These are phyloP conservation scores for Hymenoscyphus occultus DNA, from an alignment of 2,329 filamentous ascomycete genomes.

Conservation along the genomic window DNA sequence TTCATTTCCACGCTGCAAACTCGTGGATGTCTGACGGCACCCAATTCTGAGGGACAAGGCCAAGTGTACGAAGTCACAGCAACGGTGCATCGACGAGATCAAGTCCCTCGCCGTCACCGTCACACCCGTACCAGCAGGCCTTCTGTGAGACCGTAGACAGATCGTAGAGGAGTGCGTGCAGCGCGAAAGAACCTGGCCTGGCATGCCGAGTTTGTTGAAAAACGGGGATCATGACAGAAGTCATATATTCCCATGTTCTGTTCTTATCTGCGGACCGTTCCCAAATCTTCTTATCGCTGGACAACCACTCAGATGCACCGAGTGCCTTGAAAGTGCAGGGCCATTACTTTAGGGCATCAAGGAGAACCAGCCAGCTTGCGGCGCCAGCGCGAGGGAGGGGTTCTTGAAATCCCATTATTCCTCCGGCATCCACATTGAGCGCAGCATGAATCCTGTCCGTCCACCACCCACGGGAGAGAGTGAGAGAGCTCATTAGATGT, in stretches of 20 bases:
- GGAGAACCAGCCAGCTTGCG: neutral
- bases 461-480: too few relatives aligned
- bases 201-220: neutral
- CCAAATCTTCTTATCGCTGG: constrained; percentile 12
- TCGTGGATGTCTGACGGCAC: neutral
- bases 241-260: constrained; percentile 6
- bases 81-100: neutral
- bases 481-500: too few relatives aligned
- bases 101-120: neutral
- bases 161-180: neutral
- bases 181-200: neutral
- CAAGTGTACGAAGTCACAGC: neutral
- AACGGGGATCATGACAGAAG: neutral
- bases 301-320: constrained; percentile 9
- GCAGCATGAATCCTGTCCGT: neutral
- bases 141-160: neutral
- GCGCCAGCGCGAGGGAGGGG: neutral
- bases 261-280: constrained; percentile 14
- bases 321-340: constrained; percentile 14
- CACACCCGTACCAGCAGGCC: neutral
- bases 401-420: constrained; percentile 2
- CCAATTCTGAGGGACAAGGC: neutral
- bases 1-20: neutral
- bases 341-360: neutral
- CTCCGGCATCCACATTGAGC: neutral